Evolutionary conservation across 495 filamentous ascomycete species (phyloP), one percentile per base, ranked within the genome.

Genomic region (Sphaerosporella brunnea): DNA sequence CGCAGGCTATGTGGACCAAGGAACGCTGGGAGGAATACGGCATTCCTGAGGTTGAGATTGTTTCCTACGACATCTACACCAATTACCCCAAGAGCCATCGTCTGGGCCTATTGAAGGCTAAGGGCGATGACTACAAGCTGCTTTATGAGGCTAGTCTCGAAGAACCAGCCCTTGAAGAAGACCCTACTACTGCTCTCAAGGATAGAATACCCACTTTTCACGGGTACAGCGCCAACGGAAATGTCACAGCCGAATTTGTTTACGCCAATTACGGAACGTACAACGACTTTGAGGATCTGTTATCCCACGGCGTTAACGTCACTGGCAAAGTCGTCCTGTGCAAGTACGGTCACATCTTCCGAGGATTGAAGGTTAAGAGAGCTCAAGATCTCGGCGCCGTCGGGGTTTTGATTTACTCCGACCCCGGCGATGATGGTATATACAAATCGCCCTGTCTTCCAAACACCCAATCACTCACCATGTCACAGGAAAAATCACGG

Each of bases 321-420:
- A 59, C 75, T 47, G 87, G 85, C 20, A 94, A 93, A 62, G 69
- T 97, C 47, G 51, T 58, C 4, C 45, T 61, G 2, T 75, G 73
- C 44, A 86, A 82, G 55, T 96, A 96, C 62, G 87, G 90, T 4
- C 65, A 69, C 13, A 78, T 86, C 45, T 95, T 95, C 66, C 72
- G 92, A 36, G 90, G 86, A 1, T 66, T 95, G 51, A 97, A 95
- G 63, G 75, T 95, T 43, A 93, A 93, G 68, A 74, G 84, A 34
- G 88, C 90, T 11, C 79, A 92, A 56, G 86, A 96, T 50, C 70
- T 90, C 28, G 92, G 90, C 23, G 90, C 92, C 79, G 67, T 93
- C 20, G 56, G 90, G 3, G 75, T 77, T 18, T 64, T 96, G 36
- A 70, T 94, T 4, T 97, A 87, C 63, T 77, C 69, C 32, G 92